Evolutionary conservation across 2,329 filamentous ascomycete genomes (phyloP).

Genomic region (Nannizzia gypsea): DNA sequence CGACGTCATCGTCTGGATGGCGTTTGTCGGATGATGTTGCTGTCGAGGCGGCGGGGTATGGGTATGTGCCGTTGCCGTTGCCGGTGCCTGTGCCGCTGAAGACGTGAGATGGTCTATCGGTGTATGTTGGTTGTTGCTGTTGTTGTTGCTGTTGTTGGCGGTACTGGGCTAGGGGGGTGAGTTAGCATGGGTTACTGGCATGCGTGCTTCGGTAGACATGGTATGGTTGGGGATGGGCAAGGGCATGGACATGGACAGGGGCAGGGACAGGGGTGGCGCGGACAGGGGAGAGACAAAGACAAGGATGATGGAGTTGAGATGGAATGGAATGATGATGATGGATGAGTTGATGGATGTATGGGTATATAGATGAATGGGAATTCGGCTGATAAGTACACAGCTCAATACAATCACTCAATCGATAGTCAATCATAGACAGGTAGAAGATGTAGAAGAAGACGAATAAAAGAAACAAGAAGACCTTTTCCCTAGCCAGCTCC

Average conservation of each 20-base stretch:
- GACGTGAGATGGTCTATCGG: conserved; percentile 54
- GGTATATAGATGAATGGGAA: conserved; percentile 7
- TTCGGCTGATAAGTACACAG: conserved; percentile 12
- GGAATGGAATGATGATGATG: too few relatives aligned
- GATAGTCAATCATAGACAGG: too few relatives aligned
- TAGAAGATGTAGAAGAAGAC: too few relatives aligned
- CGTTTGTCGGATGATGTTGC: conserved; percentile 25
- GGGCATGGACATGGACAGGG: conserved; percentile 17
- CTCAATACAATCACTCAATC: not conserved
- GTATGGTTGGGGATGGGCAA: not conserved
- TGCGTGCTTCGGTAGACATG: too few relatives aligned
- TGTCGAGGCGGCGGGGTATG: conserved; percentile 34
- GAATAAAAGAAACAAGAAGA: too few relatives aligned
- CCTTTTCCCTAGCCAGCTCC: not conserved
- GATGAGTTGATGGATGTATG: not conserved
- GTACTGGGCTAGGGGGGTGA: not conserved
- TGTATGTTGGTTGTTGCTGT: not conserved
- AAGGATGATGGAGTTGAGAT: not conserved
- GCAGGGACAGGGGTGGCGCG: not conserved
- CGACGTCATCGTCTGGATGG: conserved; percentile 10
- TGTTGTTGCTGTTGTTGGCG: not conserved
- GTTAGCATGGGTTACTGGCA: not conserved
- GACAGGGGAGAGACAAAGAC: conserved; percentile 10
- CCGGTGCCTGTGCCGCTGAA: conserved; percentile 65
- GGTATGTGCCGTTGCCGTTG: conserved; percentile 54